Evolutionary conservation across 768 basidiomycete genomes (phyloP).

Genomic region (Glaciozyma martinii): DNA sequence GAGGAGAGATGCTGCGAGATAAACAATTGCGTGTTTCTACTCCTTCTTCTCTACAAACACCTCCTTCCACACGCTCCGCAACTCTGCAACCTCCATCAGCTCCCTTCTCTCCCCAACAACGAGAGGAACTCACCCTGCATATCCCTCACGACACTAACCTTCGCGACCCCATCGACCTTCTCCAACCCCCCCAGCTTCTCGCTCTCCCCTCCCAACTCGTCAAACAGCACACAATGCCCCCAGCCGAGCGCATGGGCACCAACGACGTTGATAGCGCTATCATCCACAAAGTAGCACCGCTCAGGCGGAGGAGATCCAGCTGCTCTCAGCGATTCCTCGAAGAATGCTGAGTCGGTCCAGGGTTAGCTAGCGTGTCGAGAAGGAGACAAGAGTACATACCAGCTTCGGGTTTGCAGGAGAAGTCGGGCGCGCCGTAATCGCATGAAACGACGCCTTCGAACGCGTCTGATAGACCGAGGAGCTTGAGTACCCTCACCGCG

Average conservation of each 20-base stretch:
- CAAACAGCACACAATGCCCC: conserved; percentile 28
- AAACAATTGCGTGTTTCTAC: too few relatives aligned
- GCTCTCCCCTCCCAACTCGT: conserved; percentile 21
- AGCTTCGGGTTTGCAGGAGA: conserved; percentile 30
- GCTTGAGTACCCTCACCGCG: conserved; percentile 24
- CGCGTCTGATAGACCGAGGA: conserved; percentile 21
- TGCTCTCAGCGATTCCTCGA: conserved; percentile 16
- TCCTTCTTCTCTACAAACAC: not conserved
- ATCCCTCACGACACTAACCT: conserved; percentile 18
- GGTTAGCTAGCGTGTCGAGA: not conserved
- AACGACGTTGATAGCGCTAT: conserved; percentile 30
- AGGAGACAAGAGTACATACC: not conserved
- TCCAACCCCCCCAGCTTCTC: conserved; percentile 11
- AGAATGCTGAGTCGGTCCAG: conserved; percentile 9
- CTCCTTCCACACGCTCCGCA: conserved; percentile 5
- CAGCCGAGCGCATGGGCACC: conserved; percentile 24
- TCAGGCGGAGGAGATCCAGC: conserved; percentile 6
- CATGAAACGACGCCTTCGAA: conserved; percentile 36
- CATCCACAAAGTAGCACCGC: conserved; percentile 32
- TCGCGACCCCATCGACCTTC: conserved; percentile 1
- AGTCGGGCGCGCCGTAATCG: conserved; percentile 29
- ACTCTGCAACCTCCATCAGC: not conserved
- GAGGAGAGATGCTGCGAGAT: too few relatives aligned
- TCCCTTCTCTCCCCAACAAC: not conserved
- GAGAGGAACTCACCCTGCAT: conserved; percentile 11